Base-by-base conservation (phyloP, 2,329 filamentous ascomycete species). In the Ascochyta rabiei region DNA sequence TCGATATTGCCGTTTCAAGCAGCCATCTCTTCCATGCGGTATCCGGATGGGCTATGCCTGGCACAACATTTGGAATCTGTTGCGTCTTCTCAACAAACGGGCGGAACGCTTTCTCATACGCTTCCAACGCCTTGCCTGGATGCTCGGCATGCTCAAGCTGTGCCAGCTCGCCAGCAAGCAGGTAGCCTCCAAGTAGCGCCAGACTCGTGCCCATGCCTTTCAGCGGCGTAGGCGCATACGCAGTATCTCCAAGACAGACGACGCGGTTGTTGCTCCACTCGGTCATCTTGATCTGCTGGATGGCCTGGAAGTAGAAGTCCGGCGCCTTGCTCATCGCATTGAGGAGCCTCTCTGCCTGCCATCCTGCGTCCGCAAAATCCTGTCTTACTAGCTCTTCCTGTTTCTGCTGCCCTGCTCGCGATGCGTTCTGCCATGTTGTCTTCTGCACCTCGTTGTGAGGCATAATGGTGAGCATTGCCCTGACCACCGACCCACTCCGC, bases 161-260 rank as follows among this genome's bases (percentile, higher is more conserved):
- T 4, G 59, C 51, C 13, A 75, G 51, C 57, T 77, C 75, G 1
- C 72, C 74, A 3, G 75, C 74, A 12, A 78, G 54, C 8, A 75
- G 54, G 40, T 76, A 78, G 1, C 69, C 71, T 0, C 76, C 76
- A 1, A 74, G 47, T n/a, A 78, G 66, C 6, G 76, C 75, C 3
- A 73, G 58, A 10, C 66, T 70, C 1, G 68, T 67, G 0, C 68
- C 68, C 59, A 64, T 64, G 1, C 84, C 84, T 0, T 79, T 81
- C 4, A 80, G 56, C 0, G 79, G 76, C 0, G 78, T 76, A 0
- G 82, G 81, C 21, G 77, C 80, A 60, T 79, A 81, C 0, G 71
- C 83, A 0, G 84, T 80, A 57, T 87, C 84, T 0, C 84, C 84
- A 0, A 85, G 53, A 1, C 85, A 73, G 1, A 75, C 76, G 1